Conservation (phyloP, 179 eudicot genomes). For the Silene coronaria region DNA sequence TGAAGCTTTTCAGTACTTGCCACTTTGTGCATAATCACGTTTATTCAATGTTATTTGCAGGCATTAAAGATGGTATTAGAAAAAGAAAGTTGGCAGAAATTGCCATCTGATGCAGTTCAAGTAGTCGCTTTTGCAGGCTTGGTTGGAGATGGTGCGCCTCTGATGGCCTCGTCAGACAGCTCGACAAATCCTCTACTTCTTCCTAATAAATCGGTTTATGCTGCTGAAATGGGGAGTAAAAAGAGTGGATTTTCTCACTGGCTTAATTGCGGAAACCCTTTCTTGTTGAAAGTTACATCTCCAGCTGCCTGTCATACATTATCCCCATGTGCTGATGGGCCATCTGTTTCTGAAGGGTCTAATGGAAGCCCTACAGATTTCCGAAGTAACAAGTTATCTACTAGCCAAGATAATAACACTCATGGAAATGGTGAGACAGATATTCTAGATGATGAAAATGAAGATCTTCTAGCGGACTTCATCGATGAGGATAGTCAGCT, state of each 20-base stretch:
- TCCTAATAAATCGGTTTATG: slow-evolving; percentile 36
- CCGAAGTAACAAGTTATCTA: slow-evolving; percentile 26
- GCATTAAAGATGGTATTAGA: slow-evolving; percentile 95
- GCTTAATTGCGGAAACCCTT: slow-evolving; percentile 68
- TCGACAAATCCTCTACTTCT: slow-evolving; percentile 35
- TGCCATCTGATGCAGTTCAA: slow-evolving; percentile 75
- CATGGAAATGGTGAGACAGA: slow-evolving; percentile 44
- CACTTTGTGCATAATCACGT: background rate
- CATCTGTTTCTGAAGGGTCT: slow-evolving; percentile 33
- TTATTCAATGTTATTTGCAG: slow-evolving; percentile 33
- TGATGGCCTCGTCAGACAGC: slow-evolving; percentile 48
- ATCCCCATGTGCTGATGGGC: slow-evolving; percentile 40
- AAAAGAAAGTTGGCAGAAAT: slow-evolving; percentile 72
- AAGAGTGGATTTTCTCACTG: slow-evolving; percentile 70
- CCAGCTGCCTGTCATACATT: slow-evolving; percentile 32
- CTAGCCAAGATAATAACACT: slow-evolving; percentile 26
- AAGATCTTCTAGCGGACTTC: slow-evolving; percentile 96
- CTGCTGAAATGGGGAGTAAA: slow-evolving; percentile 41
- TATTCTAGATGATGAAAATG: slow-evolving; percentile 80
- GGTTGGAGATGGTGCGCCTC: slow-evolving; percentile 92
- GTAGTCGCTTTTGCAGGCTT: slow-evolving; percentile 84
- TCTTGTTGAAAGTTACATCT: slow-evolving; percentile 45
- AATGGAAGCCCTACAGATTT: slow-evolving; percentile 25
- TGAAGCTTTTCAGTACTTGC: slow-evolving; percentile 9
- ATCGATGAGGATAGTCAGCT: slow-evolving; percentile 98